Evolutionary conservation across 441 rosid genomes (phyloP), one percentile per base, ranked within the genome.

Genomic region (Populus hybrid): DNA sequence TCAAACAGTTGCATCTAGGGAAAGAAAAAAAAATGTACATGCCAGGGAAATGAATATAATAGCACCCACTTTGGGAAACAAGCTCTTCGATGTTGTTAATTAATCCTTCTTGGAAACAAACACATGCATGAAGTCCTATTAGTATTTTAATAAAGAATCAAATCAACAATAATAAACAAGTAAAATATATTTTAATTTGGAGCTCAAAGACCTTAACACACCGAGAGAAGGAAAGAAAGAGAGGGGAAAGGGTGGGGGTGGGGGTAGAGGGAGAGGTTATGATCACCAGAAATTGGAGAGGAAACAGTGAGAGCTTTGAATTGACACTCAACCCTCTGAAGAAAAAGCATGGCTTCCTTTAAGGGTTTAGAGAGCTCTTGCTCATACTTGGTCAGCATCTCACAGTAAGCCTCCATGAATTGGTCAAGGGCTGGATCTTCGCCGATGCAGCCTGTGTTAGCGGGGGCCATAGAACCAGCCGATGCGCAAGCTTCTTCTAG

Each of bases 341-440:
- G 91, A 73, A 96, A 94, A 79, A 89, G 83, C 95, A 93, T 88
- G 81, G 98, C 96, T 84, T 96, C 99, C 35, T 91, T 96, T 83
- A 91, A 88, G 34, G 98, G 99, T 78, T 93, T 94, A 8, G 98
- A 87, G 76, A 96, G 95, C 50, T 94, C 98, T 84, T 92, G 96
- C 84, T 96, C 98, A 34, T 96, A 96, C 85, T 96, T 96, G 14
- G 82, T 89, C 57, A 96, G 87, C 99, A 96, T 96, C 92, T 96
- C 99, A 68, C 98, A 96, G 78, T 96, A 96, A 46, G 99, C 99
- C 80, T 96, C 98, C 99, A 96, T 96, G 90, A 96, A 94, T 83
- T 96, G 98, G 80, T 96, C 99, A 73, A 96, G 92, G 3, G 90
- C 94, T 53, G 99, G 99, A 83, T 96, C 99, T 86, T 94, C 97